Conservation (phyloP, 2,329 filamentous ascomycete genomes). For the Phaeosphaeriaceae sp. region DNA sequence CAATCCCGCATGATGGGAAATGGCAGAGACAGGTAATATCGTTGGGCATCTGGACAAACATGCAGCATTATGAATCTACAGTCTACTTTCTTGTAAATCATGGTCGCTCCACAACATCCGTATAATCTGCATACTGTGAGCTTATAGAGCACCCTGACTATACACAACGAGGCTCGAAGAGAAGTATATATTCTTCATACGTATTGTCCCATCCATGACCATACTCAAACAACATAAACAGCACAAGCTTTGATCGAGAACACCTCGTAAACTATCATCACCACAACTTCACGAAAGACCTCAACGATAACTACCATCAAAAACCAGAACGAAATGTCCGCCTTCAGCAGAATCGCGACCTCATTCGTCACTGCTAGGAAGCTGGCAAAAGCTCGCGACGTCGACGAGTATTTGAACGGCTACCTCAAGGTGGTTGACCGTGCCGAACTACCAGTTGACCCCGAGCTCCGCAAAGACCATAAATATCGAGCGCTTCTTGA, state of each 20-base stretch:
- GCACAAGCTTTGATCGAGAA: neutral
- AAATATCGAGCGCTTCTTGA: neutral
- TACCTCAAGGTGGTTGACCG: neutral
- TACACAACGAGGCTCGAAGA: neutral
- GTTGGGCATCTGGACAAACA: too few relatives aligned
- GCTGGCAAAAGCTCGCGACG: neutral
- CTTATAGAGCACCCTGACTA: neutral
- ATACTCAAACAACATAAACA: neutral
- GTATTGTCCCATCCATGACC: neutral
- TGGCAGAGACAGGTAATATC: too few relatives aligned
- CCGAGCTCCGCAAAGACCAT: neutral
- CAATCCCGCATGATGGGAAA: constrained; percentile 5
- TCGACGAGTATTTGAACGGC: too few relatives aligned
- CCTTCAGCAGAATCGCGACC: neutral
- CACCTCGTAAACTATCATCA: neutral
- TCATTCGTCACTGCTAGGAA: neutral
- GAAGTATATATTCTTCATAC: neutral
- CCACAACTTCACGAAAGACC: neutral
- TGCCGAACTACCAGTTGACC: neutral
- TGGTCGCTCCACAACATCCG: neutral
- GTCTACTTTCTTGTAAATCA: neutral
- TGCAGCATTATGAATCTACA: neutral
- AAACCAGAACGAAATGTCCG: neutral
- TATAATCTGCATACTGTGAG: neutral
- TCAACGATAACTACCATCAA: too few relatives aligned